Evolutionary conservation across 805 yeast species (phyloP), one percentile per base, ranked within the genome.

Genomic region (Candida anglica): DNA sequence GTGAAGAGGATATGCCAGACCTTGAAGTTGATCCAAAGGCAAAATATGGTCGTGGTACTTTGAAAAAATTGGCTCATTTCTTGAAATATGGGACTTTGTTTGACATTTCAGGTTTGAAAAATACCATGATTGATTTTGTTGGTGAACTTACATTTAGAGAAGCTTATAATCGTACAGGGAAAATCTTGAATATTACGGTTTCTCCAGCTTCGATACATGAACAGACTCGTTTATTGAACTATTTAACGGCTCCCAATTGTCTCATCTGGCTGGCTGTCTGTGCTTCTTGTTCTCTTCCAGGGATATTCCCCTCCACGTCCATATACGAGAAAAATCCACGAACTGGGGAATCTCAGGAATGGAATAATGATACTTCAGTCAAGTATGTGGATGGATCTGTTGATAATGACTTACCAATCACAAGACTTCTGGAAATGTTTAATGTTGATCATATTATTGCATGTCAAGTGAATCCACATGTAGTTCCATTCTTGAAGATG

Each of bases 381-480:
- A 82, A 84, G 47, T 93, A 84, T 58, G 89, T 93, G 19, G 99
- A 93, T 58, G 99, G 99, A 0, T 87, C 96, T 0, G 96, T 93
- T 6, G 94, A 91, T 51, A 86, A 86, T 42, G 99, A 93, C 56
- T 63, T 93, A 33, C 99, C 99, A 3, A 81, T 88, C 18, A 73
- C 94, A 2, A 73, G 97, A 45, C 66, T 93, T 15, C 82, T 94
- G 15, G 98, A 93, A 53, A 88, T 93, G 96, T 93, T 93, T 57
- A 91, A 93, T 51, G 96, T 93, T 19, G 95, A 93, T 54, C 96
- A 93, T 56, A 89, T 93, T 41, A 88, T 93, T 46, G 98, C 97
- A 0, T 91, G 95, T 29, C 99, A 93, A 56, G 98, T 93, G 1
- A 93, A 93, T 52, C 95, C 97, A 0, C 98, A 93, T 54, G 95